These are phyloP conservation scores for Tardiomyces blankii DNA, from an alignment of 1,139 yeast genomes.

Conservation along the genomic window DNA sequence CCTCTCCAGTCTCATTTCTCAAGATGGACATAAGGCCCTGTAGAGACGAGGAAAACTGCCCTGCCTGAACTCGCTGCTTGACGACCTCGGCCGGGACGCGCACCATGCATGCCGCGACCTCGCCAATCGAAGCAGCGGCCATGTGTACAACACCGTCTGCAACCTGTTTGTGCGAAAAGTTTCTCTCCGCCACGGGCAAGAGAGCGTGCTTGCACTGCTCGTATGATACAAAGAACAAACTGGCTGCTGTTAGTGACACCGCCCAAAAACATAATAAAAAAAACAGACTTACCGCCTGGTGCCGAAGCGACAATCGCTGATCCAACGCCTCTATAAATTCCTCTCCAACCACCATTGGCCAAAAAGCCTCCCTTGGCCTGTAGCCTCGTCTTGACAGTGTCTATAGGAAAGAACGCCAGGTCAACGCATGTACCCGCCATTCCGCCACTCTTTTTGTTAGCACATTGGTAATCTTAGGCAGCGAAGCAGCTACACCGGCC, in stretches of 20 bases:
- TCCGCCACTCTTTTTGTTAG: slow-evolving; percentile 43
- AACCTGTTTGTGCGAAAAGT: slow-evolving; percentile 21
- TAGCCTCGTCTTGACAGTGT: slow-evolving; percentile 82
- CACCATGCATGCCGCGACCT: slow-evolving; percentile 82
- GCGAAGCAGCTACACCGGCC: not conserved
- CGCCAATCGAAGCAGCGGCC: slow-evolving; percentile 84
- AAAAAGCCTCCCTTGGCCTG: slow-evolving; percentile 96
- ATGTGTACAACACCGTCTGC: slow-evolving; percentile 51
- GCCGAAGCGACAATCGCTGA: slow-evolving; percentile 93
- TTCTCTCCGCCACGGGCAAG: slow-evolving; percentile 28
- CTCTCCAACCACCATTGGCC: slow-evolving; percentile 83
- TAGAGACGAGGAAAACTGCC: slow-evolving; percentile 47
- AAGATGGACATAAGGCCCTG: slow-evolving; percentile 55
- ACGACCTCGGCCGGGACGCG: slow-evolving; percentile 96
- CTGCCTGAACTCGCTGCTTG: slow-evolving; percentile 87
- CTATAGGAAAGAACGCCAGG: slow-evolving; percentile 89
- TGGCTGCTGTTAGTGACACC: slow-evolving; percentile 36
- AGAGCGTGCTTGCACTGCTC: slow-evolving; percentile 58
- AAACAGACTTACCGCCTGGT: slow-evolving; percentile 37
- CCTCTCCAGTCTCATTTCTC: slow-evolving; percentile 59
- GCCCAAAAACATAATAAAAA: not conserved
- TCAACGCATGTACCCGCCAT: slow-evolving; percentile 96
- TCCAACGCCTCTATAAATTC: slow-evolving; percentile 86
- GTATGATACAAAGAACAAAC: slow-evolving; percentile 81
- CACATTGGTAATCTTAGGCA: not conserved